phyloP scores from a whole-genome alignment of 202 grass and related monocot species.

The Musa balbisiana region DNA sequence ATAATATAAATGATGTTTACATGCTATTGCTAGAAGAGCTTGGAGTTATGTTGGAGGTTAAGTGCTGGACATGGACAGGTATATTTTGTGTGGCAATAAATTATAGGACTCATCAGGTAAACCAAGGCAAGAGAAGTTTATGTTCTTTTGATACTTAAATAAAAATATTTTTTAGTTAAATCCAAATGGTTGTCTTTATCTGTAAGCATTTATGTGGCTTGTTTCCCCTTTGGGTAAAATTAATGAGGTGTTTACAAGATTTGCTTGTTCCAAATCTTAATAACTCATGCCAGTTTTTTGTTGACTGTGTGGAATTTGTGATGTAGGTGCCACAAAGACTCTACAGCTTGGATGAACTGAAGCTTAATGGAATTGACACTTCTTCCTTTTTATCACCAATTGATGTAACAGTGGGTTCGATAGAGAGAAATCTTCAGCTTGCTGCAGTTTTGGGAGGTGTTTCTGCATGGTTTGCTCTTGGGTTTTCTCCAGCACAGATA shows the following conservation, averaged over 20 bases:
- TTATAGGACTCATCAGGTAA: too few species aligned
- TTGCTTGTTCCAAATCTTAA: not conserved
- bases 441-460: constrained; percentile 49
- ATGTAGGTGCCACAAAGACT: constrained; percentile 66
- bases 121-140: too few species aligned
- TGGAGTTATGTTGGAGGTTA: too few species aligned
- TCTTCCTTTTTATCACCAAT: constrained; percentile 59
- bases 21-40: too few species aligned
- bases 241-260: not conserved
- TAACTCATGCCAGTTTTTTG: not conserved
- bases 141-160: too few species aligned
- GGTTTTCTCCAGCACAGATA: constrained; percentile 63
- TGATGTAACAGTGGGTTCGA: constrained; percentile 64
- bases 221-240: not conserved
- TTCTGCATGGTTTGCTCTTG: constrained; percentile 38
- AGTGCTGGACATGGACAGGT: too few species aligned
- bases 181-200: too few species aligned
- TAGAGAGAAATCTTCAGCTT: constrained; percentile 76
- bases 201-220: not conserved
- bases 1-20: too few species aligned
- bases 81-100: too few species aligned
- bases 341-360: constrained; percentile 80
- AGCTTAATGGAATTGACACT: constrained; percentile 74
- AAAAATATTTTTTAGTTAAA: too few species aligned
- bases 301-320: constrained; percentile 19